Base-by-base conservation (phyloP, 169 alveolate genomes). In the Babesia sp. region DNA sequence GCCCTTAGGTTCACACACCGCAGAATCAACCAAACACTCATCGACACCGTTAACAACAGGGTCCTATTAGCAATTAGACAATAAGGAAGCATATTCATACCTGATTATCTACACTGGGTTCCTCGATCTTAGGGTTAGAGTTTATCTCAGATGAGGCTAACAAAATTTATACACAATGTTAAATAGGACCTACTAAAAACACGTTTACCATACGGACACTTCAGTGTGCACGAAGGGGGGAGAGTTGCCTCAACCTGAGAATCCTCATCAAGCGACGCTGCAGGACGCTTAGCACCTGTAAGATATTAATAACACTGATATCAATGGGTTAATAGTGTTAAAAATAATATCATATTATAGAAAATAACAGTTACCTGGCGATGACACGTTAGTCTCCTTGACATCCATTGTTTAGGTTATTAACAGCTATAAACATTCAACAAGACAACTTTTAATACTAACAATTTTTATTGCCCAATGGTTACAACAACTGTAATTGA, bases 271-370 rank as follows among this genome's bases (percentile, higher is more conserved):
- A 48, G 57, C 8, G 57, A 28, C 28, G 9, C 57, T 2, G 57
- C 57, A 48, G 57, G 57, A 24, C 57, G 57, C 8, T 48, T 48
- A 16, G n/a, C n/a, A n/a, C n/a, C n/a, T n/a, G n/a, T n/a, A n/a
- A n/a, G n/a, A n/a, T n/a, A n/a, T n/a, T n/a, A n/a, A n/a, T n/a
- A n/a, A n/a, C n/a, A n/a, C n/a, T n/a, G n/a, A n/a, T n/a, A n/a
- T n/a, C n/a, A n/a, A n/a, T n/a, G n/a, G n/a, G n/a, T n/a, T n/a
- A n/a, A n/a, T n/a, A n/a, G n/a, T n/a, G n/a, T n/a, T n/a, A n/a
- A n/a, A n/a, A n/a, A n/a, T n/a, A n/a, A n/a, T n/a, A n/a, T n/a
- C n/a, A n/a, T n/a, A n/a, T n/a, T n/a, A n/a, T n/a, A n/a, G n/a
- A n/a, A n/a, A n/a, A n/a, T n/a, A n/a, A n/a, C n/a, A n/a, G n/a